These are phyloP conservation scores for Castanospermum australe DNA, from an alignment of 306 rosid genomes.

Conservation along the genomic window DNA sequence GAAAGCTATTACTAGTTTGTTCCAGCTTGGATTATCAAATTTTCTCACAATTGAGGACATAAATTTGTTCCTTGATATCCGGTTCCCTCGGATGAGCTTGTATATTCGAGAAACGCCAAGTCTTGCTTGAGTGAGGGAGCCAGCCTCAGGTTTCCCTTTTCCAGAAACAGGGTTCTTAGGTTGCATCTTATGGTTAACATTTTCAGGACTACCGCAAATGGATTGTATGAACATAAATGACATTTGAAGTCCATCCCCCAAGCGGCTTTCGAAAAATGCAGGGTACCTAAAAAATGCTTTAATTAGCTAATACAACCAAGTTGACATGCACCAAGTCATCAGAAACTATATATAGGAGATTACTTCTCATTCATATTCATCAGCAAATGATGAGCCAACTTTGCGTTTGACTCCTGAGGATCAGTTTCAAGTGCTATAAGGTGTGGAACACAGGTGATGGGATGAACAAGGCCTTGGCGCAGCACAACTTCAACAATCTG, in stretches of 20 bases:
- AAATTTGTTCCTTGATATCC: slow-evolving; percentile 90
- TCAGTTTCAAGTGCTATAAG: slow-evolving; percentile 98
- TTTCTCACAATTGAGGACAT: slow-evolving; percentile 93
- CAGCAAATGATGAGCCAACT: slow-evolving; percentile 93
- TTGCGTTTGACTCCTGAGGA: slow-evolving; percentile 78
- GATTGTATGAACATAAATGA: slow-evolving; percentile 82
- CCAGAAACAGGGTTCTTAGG: slow-evolving; percentile 49
- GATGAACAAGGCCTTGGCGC: slow-evolving; percentile 99
- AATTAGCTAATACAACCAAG: slow-evolving; percentile 30
- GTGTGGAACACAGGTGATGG: slow-evolving; percentile 96
- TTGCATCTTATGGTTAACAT: slow-evolving; percentile 46
- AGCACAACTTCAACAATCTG: slow-evolving; percentile 96
- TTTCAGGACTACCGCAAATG: slow-evolving; percentile 52
- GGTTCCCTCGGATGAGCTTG: slow-evolving; percentile 93
- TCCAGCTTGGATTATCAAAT: slow-evolving; percentile 77
- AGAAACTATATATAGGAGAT: slow-evolving; percentile 20
- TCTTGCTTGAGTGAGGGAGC: slow-evolving; percentile 76
- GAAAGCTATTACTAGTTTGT: slow-evolving; percentile 67
- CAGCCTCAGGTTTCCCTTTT: slow-evolving; percentile 67
- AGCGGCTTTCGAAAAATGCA: slow-evolving; percentile 91
- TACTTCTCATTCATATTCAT: slow-evolving; percentile 98
- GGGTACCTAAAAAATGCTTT: slow-evolving; percentile 81
- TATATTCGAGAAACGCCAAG: slow-evolving; percentile 97
- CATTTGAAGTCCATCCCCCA: slow-evolving; percentile 99
- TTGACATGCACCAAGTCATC: neutral